phyloP scores from a whole-genome alignment of 257 asterid genomes.

The Nicotiana obtusifolia region DNA sequence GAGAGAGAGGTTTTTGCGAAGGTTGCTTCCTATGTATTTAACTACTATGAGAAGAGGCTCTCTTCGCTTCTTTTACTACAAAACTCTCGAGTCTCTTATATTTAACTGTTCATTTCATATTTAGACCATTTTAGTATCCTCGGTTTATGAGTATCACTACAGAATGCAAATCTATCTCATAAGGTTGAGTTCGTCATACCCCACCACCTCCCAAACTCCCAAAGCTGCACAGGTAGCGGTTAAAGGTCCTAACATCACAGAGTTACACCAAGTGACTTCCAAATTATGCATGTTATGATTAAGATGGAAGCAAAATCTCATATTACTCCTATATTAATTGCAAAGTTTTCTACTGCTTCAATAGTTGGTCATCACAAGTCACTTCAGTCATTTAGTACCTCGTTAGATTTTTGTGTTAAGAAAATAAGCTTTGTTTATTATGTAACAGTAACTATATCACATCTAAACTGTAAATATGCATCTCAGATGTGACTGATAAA shows the following conservation, averaged over 20 bases:
- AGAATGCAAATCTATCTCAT: background rate
- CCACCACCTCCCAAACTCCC: background rate
- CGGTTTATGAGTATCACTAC: background rate
- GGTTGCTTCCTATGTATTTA: background rate
- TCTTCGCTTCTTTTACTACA: background rate
- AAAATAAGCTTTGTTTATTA: background rate
- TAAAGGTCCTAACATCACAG: background rate
- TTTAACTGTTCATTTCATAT: background rate
- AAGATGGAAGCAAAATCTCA: background rate
- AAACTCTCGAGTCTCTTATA: background rate
- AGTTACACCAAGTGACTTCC: background rate
- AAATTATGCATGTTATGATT: background rate
- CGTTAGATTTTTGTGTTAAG: background rate
- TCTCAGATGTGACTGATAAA: background rate
- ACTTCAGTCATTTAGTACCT: background rate
- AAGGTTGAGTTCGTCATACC: background rate
- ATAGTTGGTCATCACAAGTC: background rate
- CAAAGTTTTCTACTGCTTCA: background rate
- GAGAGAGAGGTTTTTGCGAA: background rate
- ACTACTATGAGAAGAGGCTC: background rate
- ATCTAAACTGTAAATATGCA: background rate
- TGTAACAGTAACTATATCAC: background rate
- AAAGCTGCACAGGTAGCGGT: background rate
- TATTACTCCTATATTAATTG: background rate
- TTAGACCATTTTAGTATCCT: background rate